phyloP scores from a whole-genome alignment of 179 eudicot species.

The Spergularia azorica region DNA sequence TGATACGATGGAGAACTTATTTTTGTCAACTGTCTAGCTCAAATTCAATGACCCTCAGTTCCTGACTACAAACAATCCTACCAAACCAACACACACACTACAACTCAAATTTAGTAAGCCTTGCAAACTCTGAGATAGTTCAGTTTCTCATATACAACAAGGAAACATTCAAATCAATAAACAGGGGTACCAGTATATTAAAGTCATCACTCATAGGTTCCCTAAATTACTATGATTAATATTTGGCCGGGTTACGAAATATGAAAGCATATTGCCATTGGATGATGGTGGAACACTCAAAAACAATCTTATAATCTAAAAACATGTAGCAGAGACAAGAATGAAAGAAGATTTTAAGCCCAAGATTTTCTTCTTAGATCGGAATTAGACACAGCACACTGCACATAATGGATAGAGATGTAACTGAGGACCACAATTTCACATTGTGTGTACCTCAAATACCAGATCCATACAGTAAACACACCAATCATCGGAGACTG shows the following conservation, averaged over 20 bases:
- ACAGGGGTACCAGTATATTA: background rate
- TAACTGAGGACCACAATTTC: too few relatives aligned
- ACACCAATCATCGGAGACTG: too few relatives aligned
- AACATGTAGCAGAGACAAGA: too few relatives aligned
- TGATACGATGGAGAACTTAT: constrained; percentile 26
- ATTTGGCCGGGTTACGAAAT: background rate
- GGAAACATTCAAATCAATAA: background rate
- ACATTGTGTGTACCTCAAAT: too few relatives aligned
- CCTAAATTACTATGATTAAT: background rate
- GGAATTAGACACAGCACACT: too few relatives aligned
- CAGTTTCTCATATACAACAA: constrained; percentile 1
- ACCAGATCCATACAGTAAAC: too few relatives aligned
- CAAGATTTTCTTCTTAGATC: too few relatives aligned
- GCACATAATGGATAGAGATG: too few relatives aligned
- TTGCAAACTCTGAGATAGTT: background rate
- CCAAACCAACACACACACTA: background rate
- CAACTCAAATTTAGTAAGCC: background rate
- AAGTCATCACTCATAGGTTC: background rate
- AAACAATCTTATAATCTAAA: too few relatives aligned
- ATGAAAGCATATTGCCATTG: too few relatives aligned
- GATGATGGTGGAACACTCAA: too few relatives aligned
- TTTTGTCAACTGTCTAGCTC: background rate
- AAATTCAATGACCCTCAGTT: background rate
- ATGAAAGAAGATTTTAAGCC: too few relatives aligned
- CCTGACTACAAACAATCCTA: background rate